Evolutionary conservation across 2,329 filamentous ascomycete species (phyloP).

Genomic region (Talaromyces sp.): DNA sequence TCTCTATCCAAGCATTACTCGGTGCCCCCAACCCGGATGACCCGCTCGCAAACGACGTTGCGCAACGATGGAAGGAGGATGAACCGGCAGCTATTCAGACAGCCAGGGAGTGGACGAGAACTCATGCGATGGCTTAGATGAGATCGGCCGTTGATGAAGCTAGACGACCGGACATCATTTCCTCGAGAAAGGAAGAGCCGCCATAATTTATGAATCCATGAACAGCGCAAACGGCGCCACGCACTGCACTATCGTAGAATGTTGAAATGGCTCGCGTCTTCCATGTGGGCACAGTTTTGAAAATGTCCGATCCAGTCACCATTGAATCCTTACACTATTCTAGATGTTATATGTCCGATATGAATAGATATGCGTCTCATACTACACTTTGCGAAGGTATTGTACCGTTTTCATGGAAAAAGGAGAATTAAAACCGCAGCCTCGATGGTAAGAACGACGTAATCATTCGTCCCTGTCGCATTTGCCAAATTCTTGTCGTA

Average conservation of each 20-base stretch:
- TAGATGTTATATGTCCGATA: slow-evolving; percentile 9
- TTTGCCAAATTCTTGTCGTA: background rate
- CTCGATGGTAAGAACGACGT: background rate
- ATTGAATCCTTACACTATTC: background rate
- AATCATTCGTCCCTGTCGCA: background rate
- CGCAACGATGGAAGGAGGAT: slow-evolving; percentile 96
- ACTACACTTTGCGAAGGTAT: background rate
- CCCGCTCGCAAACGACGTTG: slow-evolving; percentile 95
- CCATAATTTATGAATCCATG: background rate
- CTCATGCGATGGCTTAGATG: slow-evolving; percentile 62
- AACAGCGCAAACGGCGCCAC: slow-evolving; percentile 1
- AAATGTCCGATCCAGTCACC: background rate
- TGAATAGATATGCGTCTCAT: slow-evolving; percentile 13
- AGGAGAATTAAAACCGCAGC: background rate
- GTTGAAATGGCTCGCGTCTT: background rate
- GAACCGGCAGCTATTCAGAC: slow-evolving; percentile 89
- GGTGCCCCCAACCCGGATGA: slow-evolving; percentile 97
- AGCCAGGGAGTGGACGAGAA: slow-evolving; percentile 84
- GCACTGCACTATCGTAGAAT: background rate
- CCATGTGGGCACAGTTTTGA: background rate
- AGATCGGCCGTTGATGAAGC: background rate
- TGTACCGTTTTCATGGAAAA: background rate
- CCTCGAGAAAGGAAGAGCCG: background rate
- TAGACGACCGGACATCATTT: background rate
- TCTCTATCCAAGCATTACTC: slow-evolving; percentile 94